Percentiles rank a stretch among this genome's conserved stretches.
These are phyloP conservation scores for Starmerella lactis-condensi DNA, from an alignment of 805 yeast species.

Conservation along the genomic window DNA sequence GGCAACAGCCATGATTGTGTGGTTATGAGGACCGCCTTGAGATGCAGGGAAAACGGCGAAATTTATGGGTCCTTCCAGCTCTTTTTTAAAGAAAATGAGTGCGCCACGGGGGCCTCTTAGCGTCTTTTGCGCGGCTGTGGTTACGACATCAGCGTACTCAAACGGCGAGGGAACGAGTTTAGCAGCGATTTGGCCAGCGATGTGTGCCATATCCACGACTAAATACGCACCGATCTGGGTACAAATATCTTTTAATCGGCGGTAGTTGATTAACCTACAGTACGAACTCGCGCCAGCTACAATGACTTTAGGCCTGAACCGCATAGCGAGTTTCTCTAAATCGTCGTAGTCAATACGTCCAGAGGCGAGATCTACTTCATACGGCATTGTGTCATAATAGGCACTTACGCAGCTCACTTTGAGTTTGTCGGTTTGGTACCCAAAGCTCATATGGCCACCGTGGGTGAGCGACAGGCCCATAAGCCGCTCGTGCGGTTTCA, in stretches of 20 bases:
- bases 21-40: constrained; percentile 99
- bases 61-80: constrained; percentile 84
- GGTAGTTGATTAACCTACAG: constrained; percentile 88
- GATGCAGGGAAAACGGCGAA: constrained; percentile 98
- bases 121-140: constrained; percentile 97
- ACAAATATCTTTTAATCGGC: constrained; percentile 86
- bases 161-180: constrained; percentile 91
- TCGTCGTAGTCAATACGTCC: constrained; percentile 93
- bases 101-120: constrained; percentile 99
- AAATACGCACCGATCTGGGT: constrained; percentile 91
- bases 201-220: constrained; percentile 96
- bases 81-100: constrained; percentile 94
- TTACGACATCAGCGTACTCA: constrained; percentile 90
- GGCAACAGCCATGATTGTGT: constrained; percentile 91
- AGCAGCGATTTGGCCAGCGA: constrained; percentile 88
- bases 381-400: constrained; percentile 96
- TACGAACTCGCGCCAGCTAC: constrained; percentile 98
- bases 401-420: constrained; percentile 91
- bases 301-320: constrained; percentile 86
- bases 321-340: constrained; percentile 69
- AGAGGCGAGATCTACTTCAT: constrained; percentile 76
- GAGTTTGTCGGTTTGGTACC: constrained; percentile 85
- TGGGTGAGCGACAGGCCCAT: constrained; percentile 98
- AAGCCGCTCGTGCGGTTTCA: constrained; percentile 88
- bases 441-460: constrained; percentile 97